phyloP scores from a whole-genome alignment of 805 yeast species.

The Candida ulmi region DNA sequence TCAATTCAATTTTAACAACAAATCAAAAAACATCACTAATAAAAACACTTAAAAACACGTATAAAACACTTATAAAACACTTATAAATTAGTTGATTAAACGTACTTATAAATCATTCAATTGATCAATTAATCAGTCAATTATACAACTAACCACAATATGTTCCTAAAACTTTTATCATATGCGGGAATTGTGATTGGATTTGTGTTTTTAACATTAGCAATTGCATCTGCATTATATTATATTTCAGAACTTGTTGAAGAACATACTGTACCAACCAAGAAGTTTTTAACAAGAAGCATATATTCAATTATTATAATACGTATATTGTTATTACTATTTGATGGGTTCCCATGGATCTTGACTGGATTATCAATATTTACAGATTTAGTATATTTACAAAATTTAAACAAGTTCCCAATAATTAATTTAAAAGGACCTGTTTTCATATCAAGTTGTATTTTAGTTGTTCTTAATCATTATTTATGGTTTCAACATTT shows the following conservation, averaged over 20 bases:
- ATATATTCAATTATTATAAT: slow-evolving; percentile 57
- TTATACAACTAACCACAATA: no score
- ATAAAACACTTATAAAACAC: no score
- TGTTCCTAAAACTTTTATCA: slow-evolving; percentile 58
- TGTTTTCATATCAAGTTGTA: slow-evolving; percentile 62
- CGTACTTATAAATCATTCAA: no score
- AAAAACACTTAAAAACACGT: no score
- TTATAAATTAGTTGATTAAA: no score
- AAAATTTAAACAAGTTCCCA: slow-evolving; percentile 79
- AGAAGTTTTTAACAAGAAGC: slow-evolving; percentile 54
- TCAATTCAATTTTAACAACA: not conserved
- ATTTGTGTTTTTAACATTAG: slow-evolving; percentile 52
- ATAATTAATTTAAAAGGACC: slow-evolving; percentile 71
- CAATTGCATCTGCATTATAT: slow-evolving; percentile 87
- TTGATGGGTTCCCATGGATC: slow-evolving; percentile 77
- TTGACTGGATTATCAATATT: slow-evolving; percentile 61
- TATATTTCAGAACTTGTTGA: slow-evolving; percentile 90
- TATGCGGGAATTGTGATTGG: slow-evolving; percentile 57
- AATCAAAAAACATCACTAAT: not conserved
- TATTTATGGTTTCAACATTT: slow-evolving; percentile 87
- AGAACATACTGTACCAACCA: slow-evolving; percentile 85
- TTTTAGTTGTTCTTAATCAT: slow-evolving; percentile 73
- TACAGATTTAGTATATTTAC: slow-evolving; percentile 69
- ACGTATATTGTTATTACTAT: slow-evolving; percentile 51
- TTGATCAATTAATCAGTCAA: no score